These are phyloP conservation scores for Hawksworthiomyces lignivorus DNA, from an alignment of 2,329 filamentous ascomycete genomes.

Conservation along the genomic window DNA sequence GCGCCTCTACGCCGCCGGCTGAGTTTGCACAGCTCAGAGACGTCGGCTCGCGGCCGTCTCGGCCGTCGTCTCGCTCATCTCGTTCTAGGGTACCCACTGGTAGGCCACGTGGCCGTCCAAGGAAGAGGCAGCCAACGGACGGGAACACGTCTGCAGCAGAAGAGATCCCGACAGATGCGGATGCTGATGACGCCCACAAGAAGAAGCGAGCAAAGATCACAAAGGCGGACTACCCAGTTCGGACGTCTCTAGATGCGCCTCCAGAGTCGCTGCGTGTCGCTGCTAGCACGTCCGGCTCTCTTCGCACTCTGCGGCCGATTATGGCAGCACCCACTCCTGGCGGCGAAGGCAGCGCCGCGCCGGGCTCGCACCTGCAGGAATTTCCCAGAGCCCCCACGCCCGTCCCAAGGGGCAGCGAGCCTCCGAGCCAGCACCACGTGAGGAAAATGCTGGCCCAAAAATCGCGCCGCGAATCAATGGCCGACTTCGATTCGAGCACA, in stretches of 20 bases:
- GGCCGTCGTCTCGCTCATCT: constrained; percentile 54
- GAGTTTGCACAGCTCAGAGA: constrained; percentile 16
- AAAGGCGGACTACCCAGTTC: constrained; percentile 50
- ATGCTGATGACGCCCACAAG: constrained; percentile 48
- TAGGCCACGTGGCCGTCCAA: constrained; percentile 47
- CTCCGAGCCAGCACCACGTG: constrained; percentile 19
- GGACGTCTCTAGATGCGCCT: constrained; percentile 62
- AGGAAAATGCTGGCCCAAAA: constrained; percentile 35
- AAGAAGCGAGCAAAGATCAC: constrained; percentile 77
- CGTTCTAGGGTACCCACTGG: constrained; percentile 41
- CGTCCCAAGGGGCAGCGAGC: constrained; percentile 45
- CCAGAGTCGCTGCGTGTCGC: constrained; percentile 80
- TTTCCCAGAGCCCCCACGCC: constrained; percentile 72
- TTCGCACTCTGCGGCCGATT: constrained; percentile 75
- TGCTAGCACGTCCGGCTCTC: constrained; percentile 80
- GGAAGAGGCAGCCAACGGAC: constrained; percentile 42
- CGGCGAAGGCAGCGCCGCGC: constrained; percentile 25
- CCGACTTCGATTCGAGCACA: constrained; percentile 23
- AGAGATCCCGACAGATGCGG: constrained; percentile 40
- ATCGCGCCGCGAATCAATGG: constrained; percentile 49
- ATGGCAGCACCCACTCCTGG: constrained; percentile 33
- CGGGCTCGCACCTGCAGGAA: constrained; percentile 55
- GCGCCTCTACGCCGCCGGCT: background rate
- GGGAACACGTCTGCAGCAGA: constrained; percentile 72
- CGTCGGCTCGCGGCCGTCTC: constrained; percentile 35